Evolutionary conservation across 1,284 basidiomycete species (phyloP).

Genomic region (Rhodotorula sp.): DNA sequence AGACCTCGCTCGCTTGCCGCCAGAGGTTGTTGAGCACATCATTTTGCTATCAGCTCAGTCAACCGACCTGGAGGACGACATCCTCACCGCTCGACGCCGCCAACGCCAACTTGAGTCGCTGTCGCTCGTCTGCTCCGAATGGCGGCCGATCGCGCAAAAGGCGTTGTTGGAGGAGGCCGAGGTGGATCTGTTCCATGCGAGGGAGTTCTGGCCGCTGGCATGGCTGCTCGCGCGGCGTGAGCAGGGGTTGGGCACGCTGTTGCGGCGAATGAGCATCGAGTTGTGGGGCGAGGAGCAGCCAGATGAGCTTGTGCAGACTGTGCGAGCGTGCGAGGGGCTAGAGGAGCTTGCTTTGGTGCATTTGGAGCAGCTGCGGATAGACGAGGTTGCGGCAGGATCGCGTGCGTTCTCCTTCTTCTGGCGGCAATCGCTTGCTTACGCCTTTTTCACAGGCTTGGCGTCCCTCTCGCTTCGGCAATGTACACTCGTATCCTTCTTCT

Average conservation of each 20-base stretch:
- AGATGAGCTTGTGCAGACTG: background rate
- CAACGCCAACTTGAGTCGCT: background rate
- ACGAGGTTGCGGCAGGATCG: background rate
- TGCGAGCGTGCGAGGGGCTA: background rate
- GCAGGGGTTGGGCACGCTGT: background rate
- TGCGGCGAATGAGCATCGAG: conserved; percentile 1
- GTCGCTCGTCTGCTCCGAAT: conserved; percentile 7
- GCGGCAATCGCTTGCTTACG: too few species aligned
- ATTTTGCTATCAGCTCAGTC: background rate
- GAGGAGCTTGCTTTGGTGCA: background rate
- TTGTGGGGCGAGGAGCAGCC: conserved; percentile 6
- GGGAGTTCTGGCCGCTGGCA: background rate
- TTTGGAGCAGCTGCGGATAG: background rate
- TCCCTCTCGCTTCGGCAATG: conserved; percentile 2
- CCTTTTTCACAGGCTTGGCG: background rate
- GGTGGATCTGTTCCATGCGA: background rate
- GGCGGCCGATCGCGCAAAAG: background rate
- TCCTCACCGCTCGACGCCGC: background rate
- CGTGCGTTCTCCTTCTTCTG: background rate
- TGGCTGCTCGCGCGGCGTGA: background rate
- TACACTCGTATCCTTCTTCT: background rate
- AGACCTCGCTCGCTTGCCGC: background rate
- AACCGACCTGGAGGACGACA: background rate
- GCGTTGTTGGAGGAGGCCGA: background rate
- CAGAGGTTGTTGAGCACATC: background rate